A percentile compares a stretch with the other conserved stretches of the same genome.
phyloP scores from a whole-genome alignment of 495 filamentous ascomycete genomes.

The Tuber microsphaerosporum region DNA sequence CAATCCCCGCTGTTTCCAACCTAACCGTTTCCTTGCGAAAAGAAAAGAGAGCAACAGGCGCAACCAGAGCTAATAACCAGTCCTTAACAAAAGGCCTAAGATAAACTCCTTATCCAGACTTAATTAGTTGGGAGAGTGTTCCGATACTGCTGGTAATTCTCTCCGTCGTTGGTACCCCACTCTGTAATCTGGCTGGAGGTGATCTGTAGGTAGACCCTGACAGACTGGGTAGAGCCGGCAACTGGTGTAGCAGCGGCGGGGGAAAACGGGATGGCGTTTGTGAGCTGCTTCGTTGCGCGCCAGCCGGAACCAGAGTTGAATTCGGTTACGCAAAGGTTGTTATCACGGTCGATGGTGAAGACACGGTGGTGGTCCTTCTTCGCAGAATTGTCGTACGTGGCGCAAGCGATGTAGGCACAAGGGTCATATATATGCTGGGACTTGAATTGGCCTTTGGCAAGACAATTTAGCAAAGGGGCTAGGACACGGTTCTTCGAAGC shows the following conservation, averaged over 20 bases:
- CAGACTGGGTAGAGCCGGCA: background rate
- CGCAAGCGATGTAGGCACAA: too few species aligned
- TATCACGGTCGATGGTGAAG: slow-evolving; percentile 11
- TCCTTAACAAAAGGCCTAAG: too few species aligned
- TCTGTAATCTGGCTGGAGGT: slow-evolving; percentile 8
- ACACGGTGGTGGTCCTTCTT: slow-evolving; percentile 12
- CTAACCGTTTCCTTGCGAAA: too few species aligned
- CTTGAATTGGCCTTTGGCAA: too few species aligned
- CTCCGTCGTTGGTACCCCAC: slow-evolving; percentile 11
- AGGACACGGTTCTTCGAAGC: too few species aligned
- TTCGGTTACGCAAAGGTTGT: slow-evolving; percentile 14
- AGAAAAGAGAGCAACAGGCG: too few species aligned
- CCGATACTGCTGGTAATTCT: background rate
- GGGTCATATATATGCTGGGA: too few species aligned
- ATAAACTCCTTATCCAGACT: too few species aligned
- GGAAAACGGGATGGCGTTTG: slow-evolving; percentile 4
- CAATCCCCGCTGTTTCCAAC: too few species aligned
- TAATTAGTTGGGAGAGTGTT: background rate
- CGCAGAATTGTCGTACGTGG: too few species aligned
- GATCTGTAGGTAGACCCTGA: slow-evolving; percentile 8
- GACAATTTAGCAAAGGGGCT: too few species aligned
- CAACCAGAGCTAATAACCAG: too few species aligned
- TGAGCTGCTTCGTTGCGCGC: background rate
- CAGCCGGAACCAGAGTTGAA: background rate
- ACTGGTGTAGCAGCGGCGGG: background rate